Conservation (phyloP, 2,329 filamentous ascomycete species). For the Botrytis paeoniae region DNA sequence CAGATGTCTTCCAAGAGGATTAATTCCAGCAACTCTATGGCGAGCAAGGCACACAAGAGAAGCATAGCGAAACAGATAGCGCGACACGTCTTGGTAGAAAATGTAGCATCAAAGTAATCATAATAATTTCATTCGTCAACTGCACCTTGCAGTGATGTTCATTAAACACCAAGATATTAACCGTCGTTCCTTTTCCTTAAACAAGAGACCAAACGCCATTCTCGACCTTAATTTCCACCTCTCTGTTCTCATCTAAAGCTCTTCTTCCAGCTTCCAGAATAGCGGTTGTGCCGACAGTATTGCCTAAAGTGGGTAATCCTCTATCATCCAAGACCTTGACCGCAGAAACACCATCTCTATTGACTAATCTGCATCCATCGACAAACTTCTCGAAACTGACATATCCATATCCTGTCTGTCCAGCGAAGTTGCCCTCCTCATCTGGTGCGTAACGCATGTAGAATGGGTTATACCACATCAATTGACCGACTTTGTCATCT, state of each 20-base stretch:
- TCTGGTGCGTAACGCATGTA: slow-evolving; percentile 95
- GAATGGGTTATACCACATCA: slow-evolving; percentile 91
- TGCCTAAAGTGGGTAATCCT: slow-evolving; percentile 78
- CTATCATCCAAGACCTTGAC: slow-evolving; percentile 76
- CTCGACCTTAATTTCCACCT: slow-evolving; percentile 69
- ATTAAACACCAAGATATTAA: background rate
- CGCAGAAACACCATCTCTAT: slow-evolving; percentile 71
- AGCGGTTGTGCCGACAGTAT: slow-evolving; percentile 87
- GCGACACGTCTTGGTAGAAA: no score
- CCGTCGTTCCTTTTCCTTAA: slow-evolving; percentile 19
- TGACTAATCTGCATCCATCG: slow-evolving; percentile 73
- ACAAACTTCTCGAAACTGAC: slow-evolving; percentile 95
- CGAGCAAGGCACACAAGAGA: background rate
- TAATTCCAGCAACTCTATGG: background rate
- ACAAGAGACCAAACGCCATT: slow-evolving; percentile 66
- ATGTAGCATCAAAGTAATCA: background rate
- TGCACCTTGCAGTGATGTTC: background rate
- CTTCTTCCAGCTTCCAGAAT: slow-evolving; percentile 84
- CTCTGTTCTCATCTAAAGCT: slow-evolving; percentile 78
- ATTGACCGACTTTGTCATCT: slow-evolving; percentile 66
- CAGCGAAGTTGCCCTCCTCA: slow-evolving; percentile 90
- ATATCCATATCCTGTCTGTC: slow-evolving; percentile 90
- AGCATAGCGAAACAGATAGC: background rate
- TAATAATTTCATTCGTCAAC: background rate
- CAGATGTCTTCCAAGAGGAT: background rate